phyloP scores from a whole-genome alignment of 768 basidiomycete species.

The Cystobasidium onofrii region DNA sequence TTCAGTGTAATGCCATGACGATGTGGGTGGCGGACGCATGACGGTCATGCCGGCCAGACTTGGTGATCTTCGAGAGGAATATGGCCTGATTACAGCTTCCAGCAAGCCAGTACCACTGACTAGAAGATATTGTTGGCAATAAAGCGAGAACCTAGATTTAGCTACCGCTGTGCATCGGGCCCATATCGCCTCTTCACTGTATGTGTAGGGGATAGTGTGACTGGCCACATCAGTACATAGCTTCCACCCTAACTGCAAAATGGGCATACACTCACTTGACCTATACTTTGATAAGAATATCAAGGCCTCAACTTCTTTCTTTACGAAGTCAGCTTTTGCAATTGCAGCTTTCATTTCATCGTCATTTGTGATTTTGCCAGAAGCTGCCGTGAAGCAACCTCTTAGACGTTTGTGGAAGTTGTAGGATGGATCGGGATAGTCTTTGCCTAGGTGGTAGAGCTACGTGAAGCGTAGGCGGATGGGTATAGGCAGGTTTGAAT shows the following conservation, averaged over 20 bases:
- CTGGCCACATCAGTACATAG: too few species aligned
- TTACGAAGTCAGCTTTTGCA: conserved; percentile 23
- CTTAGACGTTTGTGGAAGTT: conserved; percentile 15
- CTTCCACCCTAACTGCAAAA: too few species aligned
- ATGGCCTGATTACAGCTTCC: too few species aligned
- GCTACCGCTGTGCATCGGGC: not conserved
- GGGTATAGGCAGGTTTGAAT: too few species aligned
- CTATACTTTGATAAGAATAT: conserved; percentile 27
- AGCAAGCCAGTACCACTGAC: too few species aligned
- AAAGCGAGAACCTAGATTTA: too few species aligned
- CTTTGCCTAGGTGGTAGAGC: conserved; percentile 26
- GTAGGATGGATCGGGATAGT: conserved; percentile 29
- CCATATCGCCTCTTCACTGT: conserved; percentile 3
- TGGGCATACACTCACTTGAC: conserved; percentile 2
- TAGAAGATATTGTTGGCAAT: too few species aligned
- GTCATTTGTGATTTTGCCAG: not conserved
- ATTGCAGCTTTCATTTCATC: conserved; percentile 20
- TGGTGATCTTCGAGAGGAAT: too few species aligned
- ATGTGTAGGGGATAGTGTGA: not conserved
- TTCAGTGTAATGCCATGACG: too few species aligned
- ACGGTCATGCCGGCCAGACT: too few species aligned
- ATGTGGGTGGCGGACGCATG: too few species aligned
- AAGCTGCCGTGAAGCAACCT: conserved; percentile 19
- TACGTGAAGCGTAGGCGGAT: too few species aligned
- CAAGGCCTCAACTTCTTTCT: conserved; percentile 27